Evolutionary conservation across 139 green algal genomes (phyloP).

Genomic region (Coelastrella sp.): DNA sequence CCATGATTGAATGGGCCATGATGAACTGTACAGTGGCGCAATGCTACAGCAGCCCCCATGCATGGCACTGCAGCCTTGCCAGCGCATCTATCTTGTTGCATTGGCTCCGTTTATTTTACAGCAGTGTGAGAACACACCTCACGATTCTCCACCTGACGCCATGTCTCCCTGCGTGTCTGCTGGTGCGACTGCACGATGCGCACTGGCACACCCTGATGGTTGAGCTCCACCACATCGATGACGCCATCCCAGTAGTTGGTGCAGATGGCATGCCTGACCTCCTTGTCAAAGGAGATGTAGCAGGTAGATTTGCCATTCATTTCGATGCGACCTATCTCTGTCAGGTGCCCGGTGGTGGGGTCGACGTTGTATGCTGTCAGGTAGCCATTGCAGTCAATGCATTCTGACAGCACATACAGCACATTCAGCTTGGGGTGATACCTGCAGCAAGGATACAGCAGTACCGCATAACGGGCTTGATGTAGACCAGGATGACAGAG

Average conservation of each 20-base stretch:
- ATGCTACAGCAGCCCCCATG: too few relatives aligned
- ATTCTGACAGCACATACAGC: constrained; percentile 52
- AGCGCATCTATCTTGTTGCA: too few relatives aligned
- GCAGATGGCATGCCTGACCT: constrained; percentile 30
- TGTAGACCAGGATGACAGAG: too few relatives aligned
- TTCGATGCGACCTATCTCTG: constrained; percentile 21
- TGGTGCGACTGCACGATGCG: constrained; percentile 45
- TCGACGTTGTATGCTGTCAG: constrained; percentile 46
- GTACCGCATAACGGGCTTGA: background rate
- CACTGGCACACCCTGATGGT: constrained; percentile 12
- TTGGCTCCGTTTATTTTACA: background rate
- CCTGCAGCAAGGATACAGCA: constrained; percentile 18
- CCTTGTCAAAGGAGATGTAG: constrained; percentile 51
- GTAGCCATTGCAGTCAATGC: constrained; percentile 46
- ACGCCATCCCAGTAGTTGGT: constrained; percentile 53
- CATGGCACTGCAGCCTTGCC: too few relatives aligned
- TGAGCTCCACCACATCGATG: constrained; percentile 45
- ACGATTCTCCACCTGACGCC: constrained; percentile 44
- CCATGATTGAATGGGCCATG: too few relatives aligned
- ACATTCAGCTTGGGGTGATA: constrained; percentile 49
- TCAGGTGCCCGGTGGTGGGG: background rate
- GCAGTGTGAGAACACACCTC: constrained; percentile 1
- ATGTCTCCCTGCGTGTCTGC: constrained; percentile 41
- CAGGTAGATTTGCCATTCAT: constrained; percentile 47
- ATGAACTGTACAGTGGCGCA: too few relatives aligned